Evolutionary conservation across 164 flowering plant species (phyloP).

Genomic region (Magnolia officinalis): DNA sequence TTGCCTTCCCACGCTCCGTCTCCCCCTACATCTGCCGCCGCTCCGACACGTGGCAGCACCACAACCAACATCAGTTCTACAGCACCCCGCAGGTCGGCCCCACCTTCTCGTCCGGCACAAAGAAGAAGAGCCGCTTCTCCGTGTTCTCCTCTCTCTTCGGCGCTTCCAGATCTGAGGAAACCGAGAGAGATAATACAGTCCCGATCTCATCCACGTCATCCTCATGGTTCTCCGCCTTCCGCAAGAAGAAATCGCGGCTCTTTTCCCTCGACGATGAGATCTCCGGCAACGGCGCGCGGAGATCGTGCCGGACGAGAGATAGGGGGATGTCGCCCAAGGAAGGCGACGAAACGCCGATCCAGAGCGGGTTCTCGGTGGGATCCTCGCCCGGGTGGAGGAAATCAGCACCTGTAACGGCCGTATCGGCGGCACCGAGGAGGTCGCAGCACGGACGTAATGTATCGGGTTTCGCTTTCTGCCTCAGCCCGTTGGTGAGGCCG

Average conservation of each 20-base stretch:
- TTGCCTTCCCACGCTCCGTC: conserved; percentile 77
- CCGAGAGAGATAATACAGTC: conserved; percentile 18
- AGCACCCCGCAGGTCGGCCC: conserved; percentile 79
- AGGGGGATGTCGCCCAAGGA: conserved; percentile 79
- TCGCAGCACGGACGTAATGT: conserved; percentile 23
- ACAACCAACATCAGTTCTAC: conserved; percentile 35
- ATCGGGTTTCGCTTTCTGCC: conserved; percentile 62
- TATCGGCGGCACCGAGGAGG: conserved; percentile 6
- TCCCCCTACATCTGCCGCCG: conserved; percentile 70
- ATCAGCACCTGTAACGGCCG: conserved; percentile 17
- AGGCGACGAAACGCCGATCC: conserved; percentile 25
- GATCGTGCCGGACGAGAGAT: conserved; percentile 21
- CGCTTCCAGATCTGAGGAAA: conserved; percentile 14
- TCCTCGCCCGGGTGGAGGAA: conserved; percentile 36
- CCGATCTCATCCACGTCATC: conserved; percentile 12
- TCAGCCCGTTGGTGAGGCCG: conserved; percentile 86
- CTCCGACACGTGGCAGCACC: conserved; percentile 30
- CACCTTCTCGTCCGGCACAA: conserved; percentile 5
- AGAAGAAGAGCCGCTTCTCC: conserved; percentile 18
- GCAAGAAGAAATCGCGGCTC: conserved; percentile 22
- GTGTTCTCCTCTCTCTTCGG: conserved; percentile 15
- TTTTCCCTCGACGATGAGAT: conserved; percentile 11
- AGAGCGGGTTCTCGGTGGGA: conserved; percentile 47
- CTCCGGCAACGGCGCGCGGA: conserved; percentile 8
- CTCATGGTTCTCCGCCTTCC: conserved; percentile 26